These are phyloP conservation scores for Penicillium sp. DNA, from an alignment of 2,329 filamentous ascomycete genomes.

Conservation along the genomic window DNA sequence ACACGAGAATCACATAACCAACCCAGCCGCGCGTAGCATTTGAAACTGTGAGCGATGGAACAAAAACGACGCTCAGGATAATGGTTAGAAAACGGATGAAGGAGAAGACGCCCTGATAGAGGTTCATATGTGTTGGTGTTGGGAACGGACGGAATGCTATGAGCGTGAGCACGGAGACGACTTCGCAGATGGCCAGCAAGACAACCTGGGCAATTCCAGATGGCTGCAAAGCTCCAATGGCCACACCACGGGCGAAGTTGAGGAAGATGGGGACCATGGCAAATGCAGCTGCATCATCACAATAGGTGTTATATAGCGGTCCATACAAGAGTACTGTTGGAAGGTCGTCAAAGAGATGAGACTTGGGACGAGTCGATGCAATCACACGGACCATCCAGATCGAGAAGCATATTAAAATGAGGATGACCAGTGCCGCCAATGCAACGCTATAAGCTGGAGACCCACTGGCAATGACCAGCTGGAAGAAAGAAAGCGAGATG, in stretches of 20 bases:
- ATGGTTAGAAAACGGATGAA: conserved; percentile 72
- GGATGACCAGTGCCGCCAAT: conserved; percentile 71
- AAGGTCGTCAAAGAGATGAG: conserved; percentile 88
- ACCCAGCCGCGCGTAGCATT: conserved; percentile 89
- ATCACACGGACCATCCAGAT: conserved; percentile 80
- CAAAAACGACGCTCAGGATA: conserved; percentile 76
- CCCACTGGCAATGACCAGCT: conserved; percentile 70
- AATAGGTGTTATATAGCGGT: conserved; percentile 95
- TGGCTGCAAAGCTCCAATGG: conserved; percentile 87
- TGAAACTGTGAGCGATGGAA: conserved; percentile 74
- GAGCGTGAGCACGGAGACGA: conserved; percentile 81
- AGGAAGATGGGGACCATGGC: conserved; percentile 82
- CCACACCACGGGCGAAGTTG: conserved; percentile 81
- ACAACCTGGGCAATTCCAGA: conserved; percentile 93
- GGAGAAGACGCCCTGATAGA: conserved; percentile 85
- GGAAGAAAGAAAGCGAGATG: conserved; percentile 83
- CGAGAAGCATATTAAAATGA: conserved; percentile 70
- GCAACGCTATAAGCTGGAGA: conserved; percentile 71
- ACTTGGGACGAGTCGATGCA: conserved; percentile 73
- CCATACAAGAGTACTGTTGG: conserved; percentile 87
- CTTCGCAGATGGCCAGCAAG: conserved; percentile 88
- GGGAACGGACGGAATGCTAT: conserved; percentile 90
- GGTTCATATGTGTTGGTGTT: conserved; percentile 92
- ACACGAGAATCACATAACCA: conserved; percentile 82
- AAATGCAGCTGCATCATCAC: conserved; percentile 86